Percentiles rank a stretch among this genome's conserved stretches.
Conservation (phyloP, 1,284 basidiomycete genomes). For the Ustilago loliicola region DNA sequence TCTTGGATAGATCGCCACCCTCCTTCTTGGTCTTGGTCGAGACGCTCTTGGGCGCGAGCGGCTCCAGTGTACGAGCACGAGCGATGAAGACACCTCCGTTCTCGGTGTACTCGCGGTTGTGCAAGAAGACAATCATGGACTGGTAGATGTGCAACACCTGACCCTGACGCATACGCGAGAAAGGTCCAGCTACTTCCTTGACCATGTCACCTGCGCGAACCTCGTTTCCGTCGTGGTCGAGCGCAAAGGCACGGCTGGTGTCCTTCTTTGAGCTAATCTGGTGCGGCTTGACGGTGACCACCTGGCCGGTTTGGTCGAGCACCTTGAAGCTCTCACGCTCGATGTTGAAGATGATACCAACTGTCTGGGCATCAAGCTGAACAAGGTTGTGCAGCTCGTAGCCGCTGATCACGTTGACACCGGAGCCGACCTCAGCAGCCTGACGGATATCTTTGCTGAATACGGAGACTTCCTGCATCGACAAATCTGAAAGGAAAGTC, state of each 20-base stretch:
- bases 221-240: conserved; percentile 86
- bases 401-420: conserved; percentile 88
- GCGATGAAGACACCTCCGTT: conserved; percentile 96
- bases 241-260: conserved; percentile 86
- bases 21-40: conserved; percentile 54
- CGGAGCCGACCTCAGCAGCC: conserved; percentile 93
- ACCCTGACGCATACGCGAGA: conserved; percentile 81
- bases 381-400: conserved; percentile 97
- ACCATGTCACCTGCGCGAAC: conserved; percentile 87
- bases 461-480: conserved; percentile 93
- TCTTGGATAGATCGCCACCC: conserved; percentile 85
- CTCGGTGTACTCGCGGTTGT: conserved; percentile 89
- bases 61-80: conserved; percentile 71
- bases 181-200: conserved; percentile 91
- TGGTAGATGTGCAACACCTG: conserved; percentile 94
- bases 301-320: conserved; percentile 87
- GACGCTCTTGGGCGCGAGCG: conserved; percentile 80
- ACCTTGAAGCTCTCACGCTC: conserved; percentile 95
- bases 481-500: conserved; percentile 97
- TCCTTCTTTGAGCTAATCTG: conserved; percentile 90
- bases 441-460: conserved; percentile 98
- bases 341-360: conserved; percentile 97
- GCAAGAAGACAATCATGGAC: conserved; percentile 92
- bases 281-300: conserved; percentile 89
- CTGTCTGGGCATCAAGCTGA: conserved; percentile 92